These are phyloP conservation scores for Ceratonia siliqua DNA, from an alignment of 306 rosid genomes.

Conservation along the genomic window DNA sequence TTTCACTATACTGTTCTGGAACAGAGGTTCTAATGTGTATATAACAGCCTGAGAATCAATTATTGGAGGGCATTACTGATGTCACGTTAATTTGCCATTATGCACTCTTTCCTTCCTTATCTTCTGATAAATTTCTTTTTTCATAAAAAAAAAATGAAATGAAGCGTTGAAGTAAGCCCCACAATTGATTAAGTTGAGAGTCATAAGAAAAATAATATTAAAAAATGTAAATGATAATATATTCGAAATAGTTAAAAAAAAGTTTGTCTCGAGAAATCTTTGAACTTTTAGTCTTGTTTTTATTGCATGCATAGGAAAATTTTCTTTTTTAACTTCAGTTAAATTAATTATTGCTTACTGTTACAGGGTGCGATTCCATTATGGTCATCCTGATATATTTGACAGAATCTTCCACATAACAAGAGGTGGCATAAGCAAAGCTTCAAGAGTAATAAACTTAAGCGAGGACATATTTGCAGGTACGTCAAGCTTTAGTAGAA, in stretches of 20 bases:
- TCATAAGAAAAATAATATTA: not conserved
- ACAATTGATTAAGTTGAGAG: not conserved
- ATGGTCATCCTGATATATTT: conserved; percentile 60
- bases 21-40: not conserved
- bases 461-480: conserved; percentile 61
- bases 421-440: conserved; percentile 60
- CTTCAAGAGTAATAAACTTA: conserved; percentile 54
- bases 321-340: not conserved
- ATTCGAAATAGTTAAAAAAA: not conserved
- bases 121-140: not conserved
- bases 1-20: not conserved
- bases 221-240: not conserved
- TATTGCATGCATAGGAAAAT: not conserved
- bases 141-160: not conserved
- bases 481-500: conserved; percentile 8
- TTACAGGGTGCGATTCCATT: conserved; percentile 58
- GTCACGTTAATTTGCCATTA: not conserved
- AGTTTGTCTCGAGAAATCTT: not conserved
- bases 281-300: not conserved
- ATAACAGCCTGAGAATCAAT: not conserved
- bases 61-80: not conserved
- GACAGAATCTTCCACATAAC: conserved; percentile 57
- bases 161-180: not conserved
- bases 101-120: too few relatives aligned
- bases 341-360: not conserved